Conservation (phyloP, 1,284 basidiomycete genomes). For the Stereum hirsutum region DNA sequence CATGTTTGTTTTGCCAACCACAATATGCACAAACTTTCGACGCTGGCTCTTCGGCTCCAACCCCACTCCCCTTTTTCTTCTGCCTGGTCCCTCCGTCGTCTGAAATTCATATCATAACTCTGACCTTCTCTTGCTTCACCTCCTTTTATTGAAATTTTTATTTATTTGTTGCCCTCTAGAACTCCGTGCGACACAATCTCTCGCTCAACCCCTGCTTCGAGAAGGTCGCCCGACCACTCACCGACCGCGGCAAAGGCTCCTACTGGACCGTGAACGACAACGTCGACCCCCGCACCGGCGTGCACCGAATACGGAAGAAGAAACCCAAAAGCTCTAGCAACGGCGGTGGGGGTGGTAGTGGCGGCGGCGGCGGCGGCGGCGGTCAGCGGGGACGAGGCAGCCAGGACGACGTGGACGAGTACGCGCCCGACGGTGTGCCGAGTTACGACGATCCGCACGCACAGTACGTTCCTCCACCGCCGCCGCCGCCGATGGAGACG, state of each 20-base stretch:
- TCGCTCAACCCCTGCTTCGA: constrained; percentile 92
- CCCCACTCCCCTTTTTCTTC: constrained; percentile 2
- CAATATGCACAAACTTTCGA: constrained; percentile 14
- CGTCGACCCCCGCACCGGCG: constrained; percentile 77
- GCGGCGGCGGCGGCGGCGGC: constrained; percentile 24
- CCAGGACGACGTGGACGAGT: constrained; percentile 41
- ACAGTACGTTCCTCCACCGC: constrained; percentile 43
- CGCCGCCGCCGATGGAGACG: constrained; percentile 47
- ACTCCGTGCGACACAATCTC: constrained; percentile 91
- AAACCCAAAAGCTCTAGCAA: constrained; percentile 45
- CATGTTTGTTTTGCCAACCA: constrained; percentile 34
- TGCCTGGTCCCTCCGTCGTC: neutral
- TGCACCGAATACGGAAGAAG: constrained; percentile 78
- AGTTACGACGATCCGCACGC: constrained; percentile 42
- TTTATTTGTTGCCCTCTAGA: constrained; percentile 37
- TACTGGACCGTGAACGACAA: constrained; percentile 86
- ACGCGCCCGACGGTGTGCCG: constrained; percentile 31
- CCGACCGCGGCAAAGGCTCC: constrained; percentile 80
- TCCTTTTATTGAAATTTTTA: constrained; percentile 1
- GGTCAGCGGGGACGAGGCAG: constrained; percentile 23
- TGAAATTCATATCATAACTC: neutral
- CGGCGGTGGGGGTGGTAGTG: no score
- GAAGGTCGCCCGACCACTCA: constrained; percentile 82
- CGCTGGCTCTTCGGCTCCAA: constrained; percentile 1
- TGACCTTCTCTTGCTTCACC: neutral